A percentile compares a stretch with the other conserved stretches of the same genome.
These are phyloP conservation scores for Cercospora nicotianae DNA, from an alignment of 2,329 filamentous ascomycete species.

Conservation along the genomic window DNA sequence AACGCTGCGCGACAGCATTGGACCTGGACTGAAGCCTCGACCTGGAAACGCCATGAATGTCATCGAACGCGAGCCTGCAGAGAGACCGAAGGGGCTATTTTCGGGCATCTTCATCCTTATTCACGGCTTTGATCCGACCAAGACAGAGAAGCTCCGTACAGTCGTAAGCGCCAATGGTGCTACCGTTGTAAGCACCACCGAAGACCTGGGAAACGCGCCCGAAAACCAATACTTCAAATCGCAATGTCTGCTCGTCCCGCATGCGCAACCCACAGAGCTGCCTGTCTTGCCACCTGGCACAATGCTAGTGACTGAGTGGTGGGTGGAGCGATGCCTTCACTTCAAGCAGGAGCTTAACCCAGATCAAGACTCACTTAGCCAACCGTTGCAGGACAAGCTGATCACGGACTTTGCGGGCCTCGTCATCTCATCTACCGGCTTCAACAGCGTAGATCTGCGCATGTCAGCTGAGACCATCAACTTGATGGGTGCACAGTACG, in stretches of 20 bases:
- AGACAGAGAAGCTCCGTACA: slow-evolving; percentile 23
- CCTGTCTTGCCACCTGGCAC: slow-evolving; percentile 33
- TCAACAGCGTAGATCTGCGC: slow-evolving; percentile 69
- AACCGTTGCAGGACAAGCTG: slow-evolving; percentile 62
- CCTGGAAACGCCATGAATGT: background rate
- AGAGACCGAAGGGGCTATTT: slow-evolving; percentile 33
- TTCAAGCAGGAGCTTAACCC: slow-evolving; percentile 71
- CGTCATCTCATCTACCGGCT: slow-evolving; percentile 50
- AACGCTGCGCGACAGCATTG: slow-evolving; percentile 12
- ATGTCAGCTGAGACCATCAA: slow-evolving; percentile 76
- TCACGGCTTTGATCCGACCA: slow-evolving; percentile 32
- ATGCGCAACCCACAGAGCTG: slow-evolving; percentile 28
- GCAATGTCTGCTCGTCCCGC: slow-evolving; percentile 38
- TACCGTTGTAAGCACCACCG: slow-evolving; percentile 26
- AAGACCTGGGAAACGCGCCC: slow-evolving; percentile 29
- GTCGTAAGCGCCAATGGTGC: slow-evolving; percentile 37
- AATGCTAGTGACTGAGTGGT: slow-evolving; percentile 78
- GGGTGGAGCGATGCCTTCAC: slow-evolving; percentile 85
- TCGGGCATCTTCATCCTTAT: slow-evolving; percentile 33
- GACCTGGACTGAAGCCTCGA: slow-evolving; percentile 3
- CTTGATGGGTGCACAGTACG: slow-evolving; percentile 72
- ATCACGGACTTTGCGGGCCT: slow-evolving; percentile 65
- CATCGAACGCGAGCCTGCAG: background rate
- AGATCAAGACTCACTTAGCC: slow-evolving; percentile 68
- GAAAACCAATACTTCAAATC: slow-evolving; percentile 19